A percentile compares a stretch with the other conserved stretches of the same genome.
These are phyloP conservation scores for Cichorium intybus DNA, from an alignment of 140 eudicot genomes.

Conservation along the genomic window DNA sequence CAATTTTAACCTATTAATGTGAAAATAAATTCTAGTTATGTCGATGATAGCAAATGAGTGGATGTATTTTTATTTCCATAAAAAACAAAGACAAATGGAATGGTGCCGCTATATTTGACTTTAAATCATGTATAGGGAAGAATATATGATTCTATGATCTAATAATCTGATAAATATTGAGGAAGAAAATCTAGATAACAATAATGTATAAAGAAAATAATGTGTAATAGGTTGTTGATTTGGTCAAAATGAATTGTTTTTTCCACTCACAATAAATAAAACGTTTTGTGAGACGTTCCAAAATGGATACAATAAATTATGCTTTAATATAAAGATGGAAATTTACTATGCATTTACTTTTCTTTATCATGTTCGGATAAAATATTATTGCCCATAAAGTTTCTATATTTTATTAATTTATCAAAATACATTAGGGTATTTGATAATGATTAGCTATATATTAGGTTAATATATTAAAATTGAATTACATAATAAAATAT, in stretches of 20 bases:
- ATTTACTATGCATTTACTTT: background rate
- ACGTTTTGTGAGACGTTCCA: background rate
- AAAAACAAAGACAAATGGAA: background rate
- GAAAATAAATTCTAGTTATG: background rate
- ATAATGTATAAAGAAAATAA: background rate
- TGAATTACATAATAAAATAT: too few species aligned
- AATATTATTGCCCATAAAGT: background rate
- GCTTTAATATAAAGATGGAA: background rate
- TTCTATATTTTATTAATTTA: background rate
- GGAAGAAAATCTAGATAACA: background rate
- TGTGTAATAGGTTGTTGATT: background rate
- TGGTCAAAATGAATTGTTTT: slow-evolving; percentile 3
- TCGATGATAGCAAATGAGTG: background rate
- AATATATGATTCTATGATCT: slow-evolving; percentile 4
- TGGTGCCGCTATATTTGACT: slow-evolving; percentile 23
- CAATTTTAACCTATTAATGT: too few species aligned
- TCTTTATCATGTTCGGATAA: background rate
- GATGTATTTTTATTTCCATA: background rate
- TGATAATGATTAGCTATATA: background rate
- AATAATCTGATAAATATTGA: background rate
- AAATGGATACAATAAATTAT: too few species aligned
- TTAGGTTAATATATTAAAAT: too few species aligned
- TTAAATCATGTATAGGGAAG: background rate
- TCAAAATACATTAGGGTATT: background rate
- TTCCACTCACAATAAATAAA: background rate